Base-by-base conservation (phyloP, 2,329 filamentous ascomycete genomes). In the Claviceps fusiformis region DNA sequence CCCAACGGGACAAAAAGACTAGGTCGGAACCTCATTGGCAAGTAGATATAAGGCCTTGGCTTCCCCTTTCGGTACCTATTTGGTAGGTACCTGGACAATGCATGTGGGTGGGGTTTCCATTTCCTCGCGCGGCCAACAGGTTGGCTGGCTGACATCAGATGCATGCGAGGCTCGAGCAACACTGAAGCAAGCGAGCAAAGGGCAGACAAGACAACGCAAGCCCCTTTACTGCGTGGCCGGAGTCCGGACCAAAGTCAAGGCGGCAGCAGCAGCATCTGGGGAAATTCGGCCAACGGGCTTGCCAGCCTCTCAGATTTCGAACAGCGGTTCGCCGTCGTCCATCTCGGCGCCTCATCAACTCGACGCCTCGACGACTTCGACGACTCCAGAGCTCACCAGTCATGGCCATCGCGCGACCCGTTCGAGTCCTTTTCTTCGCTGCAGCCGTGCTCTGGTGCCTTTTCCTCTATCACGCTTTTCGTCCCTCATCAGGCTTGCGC, bases 381-480 rank as follows among this genome's bases (percentile, higher is more conserved):
- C 24, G 24, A 11, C 52, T 27, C 19, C 15, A 19, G 19, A 52
- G 46, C 27, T 49, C 44, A 19, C 5, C 46, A n/a, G 41, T 52
- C 54, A 95, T 95, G 90, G 88, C 86, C 65, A 77, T 95, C 67
- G 88, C 89, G 66, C 85, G 85, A 75, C 88, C 89, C 56, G 85
- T 95, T 67, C 84, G 91, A 72, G 82, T 87, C 65, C 75, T 95
- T 66, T 86, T 82, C 62, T 78, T 87, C 60, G 75, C 82, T 59
- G 87, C 85, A 60, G 73, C 88, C 63, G 70, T 87, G 58, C 73
- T 95, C 61, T 87, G 89, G 75, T 76, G 87, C 59, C 90, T 91
- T 70, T 82, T 95, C 64, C 71, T 95, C 60, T 85, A 87, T 62
- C 85, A 88, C 65, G 75, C 93, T 63, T 82, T 87, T 68, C 80